These are phyloP conservation scores for Boletus subcaerulescens DNA, from an alignment of 768 basidiomycete species.

Conservation along the genomic window DNA sequence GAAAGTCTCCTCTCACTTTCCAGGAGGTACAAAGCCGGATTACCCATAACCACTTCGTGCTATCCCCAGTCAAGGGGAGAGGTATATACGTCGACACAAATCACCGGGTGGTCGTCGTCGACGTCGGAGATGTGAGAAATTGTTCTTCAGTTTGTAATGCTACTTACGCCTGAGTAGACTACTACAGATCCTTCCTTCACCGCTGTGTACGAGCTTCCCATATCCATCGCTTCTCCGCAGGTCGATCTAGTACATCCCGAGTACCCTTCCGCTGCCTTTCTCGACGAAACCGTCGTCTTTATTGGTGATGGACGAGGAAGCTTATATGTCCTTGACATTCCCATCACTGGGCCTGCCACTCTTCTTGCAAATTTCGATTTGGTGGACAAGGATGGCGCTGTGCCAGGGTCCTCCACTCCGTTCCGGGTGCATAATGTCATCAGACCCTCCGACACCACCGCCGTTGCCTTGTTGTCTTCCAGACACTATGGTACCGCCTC, in stretches of 20 bases:
- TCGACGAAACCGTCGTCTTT: constrained; percentile 47
- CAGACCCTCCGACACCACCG: constrained; percentile 35
- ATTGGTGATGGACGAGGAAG: constrained; percentile 71
- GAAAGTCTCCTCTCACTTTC: constrained; percentile 62
- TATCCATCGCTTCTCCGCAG: constrained; percentile 42
- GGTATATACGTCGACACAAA: constrained; percentile 69
- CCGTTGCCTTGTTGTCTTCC: constrained; percentile 57
- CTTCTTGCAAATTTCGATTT: constrained; percentile 56
- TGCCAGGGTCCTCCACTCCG: constrained; percentile 31
- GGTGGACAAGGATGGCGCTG: constrained; percentile 14
- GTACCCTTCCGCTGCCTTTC: constrained; percentile 70
- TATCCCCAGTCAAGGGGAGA: constrained; percentile 42
- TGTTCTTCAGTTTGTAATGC: not conserved
- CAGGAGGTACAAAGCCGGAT: constrained; percentile 84
- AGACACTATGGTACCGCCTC: constrained; percentile 40
- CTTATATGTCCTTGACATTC: constrained; percentile 56
- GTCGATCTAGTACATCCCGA: constrained; percentile 50
- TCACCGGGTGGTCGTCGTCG: constrained; percentile 57
- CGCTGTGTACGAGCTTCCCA: constrained; percentile 59
- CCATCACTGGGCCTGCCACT: constrained; percentile 37
- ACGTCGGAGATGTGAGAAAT: constrained; percentile 53
- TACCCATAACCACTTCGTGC: constrained; percentile 74
- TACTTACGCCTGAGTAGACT: constrained; percentile 42
- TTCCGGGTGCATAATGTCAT: constrained; percentile 41
- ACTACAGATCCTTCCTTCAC: constrained; percentile 49